Conservation (phyloP, 805 yeast genomes). For the Zygoascus ofunaensis region DNA sequence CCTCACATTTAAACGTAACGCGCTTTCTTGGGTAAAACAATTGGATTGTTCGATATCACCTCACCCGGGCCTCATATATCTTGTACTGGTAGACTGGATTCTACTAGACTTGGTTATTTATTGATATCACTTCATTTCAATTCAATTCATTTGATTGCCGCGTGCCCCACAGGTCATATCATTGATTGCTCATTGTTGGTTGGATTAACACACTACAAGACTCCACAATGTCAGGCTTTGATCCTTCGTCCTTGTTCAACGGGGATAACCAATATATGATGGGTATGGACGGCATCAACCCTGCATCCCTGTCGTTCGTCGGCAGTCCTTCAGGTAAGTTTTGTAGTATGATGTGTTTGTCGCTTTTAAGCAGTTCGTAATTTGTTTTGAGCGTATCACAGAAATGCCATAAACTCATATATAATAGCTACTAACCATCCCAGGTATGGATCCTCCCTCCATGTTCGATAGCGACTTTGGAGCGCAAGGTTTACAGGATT, state of each 20-base stretch:
- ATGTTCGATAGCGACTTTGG: background rate
- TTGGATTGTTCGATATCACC: too few relatives aligned
- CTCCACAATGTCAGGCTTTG: background rate
- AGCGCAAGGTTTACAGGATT: slow-evolving; percentile 1
- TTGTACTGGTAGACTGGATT: too few relatives aligned
- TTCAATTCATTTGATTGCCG: too few relatives aligned
- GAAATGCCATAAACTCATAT: too few relatives aligned
- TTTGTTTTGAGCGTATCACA: background rate
- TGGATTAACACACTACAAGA: too few relatives aligned
- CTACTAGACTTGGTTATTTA: too few relatives aligned
- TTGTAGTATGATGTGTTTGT: background rate
- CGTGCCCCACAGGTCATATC: too few relatives aligned
- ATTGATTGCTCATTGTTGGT: too few relatives aligned
- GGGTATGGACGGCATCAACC: slow-evolving; percentile 6
- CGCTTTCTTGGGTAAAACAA: too few relatives aligned
- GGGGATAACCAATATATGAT: slow-evolving; percentile 2
- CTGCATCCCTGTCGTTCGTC: slow-evolving; percentile 8
- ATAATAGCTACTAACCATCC: background rate
- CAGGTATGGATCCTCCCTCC: slow-evolving; percentile 9
- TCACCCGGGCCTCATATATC: too few relatives aligned
- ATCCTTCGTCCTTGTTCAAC: background rate
- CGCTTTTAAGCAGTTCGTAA: slow-evolving; percentile 4
- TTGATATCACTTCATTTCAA: too few relatives aligned
- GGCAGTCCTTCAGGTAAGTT: background rate
- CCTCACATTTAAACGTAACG: too few relatives aligned